phyloP scores from a whole-genome alignment of 2,329 filamentous ascomycete species.

The Fusarium secorum region DNA sequence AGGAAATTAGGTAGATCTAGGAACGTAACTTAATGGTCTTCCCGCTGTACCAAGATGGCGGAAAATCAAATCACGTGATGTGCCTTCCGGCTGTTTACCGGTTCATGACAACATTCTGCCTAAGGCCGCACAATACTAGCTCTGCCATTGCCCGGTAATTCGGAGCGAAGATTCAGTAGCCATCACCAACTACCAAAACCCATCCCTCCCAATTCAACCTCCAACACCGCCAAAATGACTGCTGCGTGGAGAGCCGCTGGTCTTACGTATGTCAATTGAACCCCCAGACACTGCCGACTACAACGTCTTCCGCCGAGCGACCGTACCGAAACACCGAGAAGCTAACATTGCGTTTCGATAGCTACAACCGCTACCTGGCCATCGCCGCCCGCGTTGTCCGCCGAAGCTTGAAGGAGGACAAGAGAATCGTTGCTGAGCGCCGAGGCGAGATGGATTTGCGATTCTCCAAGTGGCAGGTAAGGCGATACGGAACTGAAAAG shows the following conservation, averaged over 20 bases:
- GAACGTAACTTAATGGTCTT: neutral
- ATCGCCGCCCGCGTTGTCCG: slow-evolving; percentile 94
- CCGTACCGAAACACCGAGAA: slow-evolving; percentile 34
- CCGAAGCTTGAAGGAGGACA: slow-evolving; percentile 95
- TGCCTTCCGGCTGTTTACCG: slow-evolving; percentile 18
- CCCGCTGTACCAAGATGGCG: neutral
- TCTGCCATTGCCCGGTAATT: slow-evolving; percentile 42
- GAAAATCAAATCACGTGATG: slow-evolving; percentile 13
- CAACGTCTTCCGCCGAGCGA: slow-evolving; percentile 8
- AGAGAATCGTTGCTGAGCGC: slow-evolving; percentile 86
- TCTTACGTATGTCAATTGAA: slow-evolving; percentile 77
- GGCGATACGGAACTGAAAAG: slow-evolving; percentile 27
- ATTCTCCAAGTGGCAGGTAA: slow-evolving; percentile 94
- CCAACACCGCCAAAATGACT: slow-evolving; percentile 76
- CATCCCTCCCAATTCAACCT: slow-evolving; percentile 41
- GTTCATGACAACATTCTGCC: slow-evolving; percentile 33
- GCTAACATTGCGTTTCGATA: slow-evolving; percentile 57
- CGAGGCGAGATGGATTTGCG: slow-evolving; percentile 88
- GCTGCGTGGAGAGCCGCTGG: slow-evolving; percentile 99
- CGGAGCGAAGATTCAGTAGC: slow-evolving; percentile 49
- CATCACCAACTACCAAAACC: slow-evolving; percentile 46
- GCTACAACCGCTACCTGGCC: slow-evolving; percentile 99
- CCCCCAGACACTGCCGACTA: slow-evolving; percentile 12
- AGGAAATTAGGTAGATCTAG: slow-evolving; percentile 1
- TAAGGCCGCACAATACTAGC: slow-evolving; percentile 42